These are phyloP conservation scores for Picochlorum sp. DNA, from an alignment of 139 green algal genomes.

Conservation along the genomic window DNA sequence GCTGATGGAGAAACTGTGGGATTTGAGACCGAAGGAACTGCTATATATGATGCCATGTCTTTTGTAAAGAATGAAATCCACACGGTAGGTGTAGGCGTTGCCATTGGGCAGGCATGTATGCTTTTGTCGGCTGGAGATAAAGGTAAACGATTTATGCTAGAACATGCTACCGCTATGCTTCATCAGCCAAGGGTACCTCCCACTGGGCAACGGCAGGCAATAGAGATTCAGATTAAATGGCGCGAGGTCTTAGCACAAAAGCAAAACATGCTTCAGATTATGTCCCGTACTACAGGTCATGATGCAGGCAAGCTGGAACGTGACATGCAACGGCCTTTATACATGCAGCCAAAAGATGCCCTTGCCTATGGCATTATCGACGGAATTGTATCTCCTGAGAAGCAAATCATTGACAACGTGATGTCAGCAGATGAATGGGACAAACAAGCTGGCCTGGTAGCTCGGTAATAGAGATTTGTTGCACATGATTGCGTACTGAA, in stretches of 20 bases:
- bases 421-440: constrained; percentile 46
- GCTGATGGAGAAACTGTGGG: constrained; percentile 69
- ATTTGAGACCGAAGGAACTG: constrained; percentile 91
- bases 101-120: constrained; percentile 73
- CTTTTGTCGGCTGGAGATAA: constrained; percentile 66
- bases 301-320: constrained; percentile 81
- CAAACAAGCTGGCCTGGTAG: constrained; percentile 52
- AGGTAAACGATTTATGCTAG: constrained; percentile 77
- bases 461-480: constrained; percentile 14
- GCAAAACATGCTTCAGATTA: constrained; percentile 70
- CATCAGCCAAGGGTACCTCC: constrained; percentile 91
- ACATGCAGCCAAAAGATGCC: constrained; percentile 84
- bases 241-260: constrained; percentile 69
- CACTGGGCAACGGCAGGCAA: constrained; percentile 78
- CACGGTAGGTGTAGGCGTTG: constrained; percentile 45
- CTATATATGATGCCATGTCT: constrained; percentile 83
- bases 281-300: constrained; percentile 79
- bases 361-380: constrained; percentile 93
- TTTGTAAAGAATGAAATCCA: constrained; percentile 68
- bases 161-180: constrained; percentile 90
- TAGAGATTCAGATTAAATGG: constrained; percentile 95
- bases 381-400: constrained; percentile 63
- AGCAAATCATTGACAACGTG: constrained; percentile 45
- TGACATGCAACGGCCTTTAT: constrained; percentile 90
- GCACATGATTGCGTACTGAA: too few species aligned